Conservation (phyloP, 352 stramenopile species). For the Plasmopara muralis region DNA sequence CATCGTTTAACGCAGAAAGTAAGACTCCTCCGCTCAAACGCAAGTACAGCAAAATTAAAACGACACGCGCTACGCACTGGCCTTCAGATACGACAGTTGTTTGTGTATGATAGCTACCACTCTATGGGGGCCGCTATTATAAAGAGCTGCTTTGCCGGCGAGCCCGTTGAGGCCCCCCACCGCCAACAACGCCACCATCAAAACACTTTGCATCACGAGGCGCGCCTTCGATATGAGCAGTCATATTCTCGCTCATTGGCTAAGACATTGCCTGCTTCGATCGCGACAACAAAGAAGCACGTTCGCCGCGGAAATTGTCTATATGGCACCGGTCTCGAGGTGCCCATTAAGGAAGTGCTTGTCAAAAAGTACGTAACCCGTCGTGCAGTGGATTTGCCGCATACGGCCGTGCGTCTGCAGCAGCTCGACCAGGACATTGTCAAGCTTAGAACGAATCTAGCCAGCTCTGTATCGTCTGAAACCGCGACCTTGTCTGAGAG, state of each 20-base stretch:
- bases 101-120: not conserved
- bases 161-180: conserved; percentile 16
- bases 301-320: conserved; percentile 1
- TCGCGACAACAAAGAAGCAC: not conserved
- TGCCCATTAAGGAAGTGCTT: conserved; percentile 15
- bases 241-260: conserved; percentile 14
- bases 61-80: not conserved
- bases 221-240: conserved; percentile 22
- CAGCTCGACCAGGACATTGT: conserved; percentile 11
- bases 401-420: conserved; percentile 26
- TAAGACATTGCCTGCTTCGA: conserved; percentile 13
- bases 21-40: not conserved
- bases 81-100: not conserved
- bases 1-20: conserved; percentile 5
- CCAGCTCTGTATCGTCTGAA: conserved; percentile 25
- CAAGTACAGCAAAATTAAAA: not conserved
- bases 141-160: conserved; percentile 32
- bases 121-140: conserved; percentile 35
- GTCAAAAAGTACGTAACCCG: conserved; percentile 10
- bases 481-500: conserved; percentile 38
- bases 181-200: not conserved
- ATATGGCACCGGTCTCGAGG: conserved; percentile 1
- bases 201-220: conserved; percentile 10
- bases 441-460: conserved; percentile 9
- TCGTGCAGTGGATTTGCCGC: conserved; percentile 16